Evolutionary conservation across 1,284 basidiomycete species (phyloP), one percentile per base, ranked within the genome.

Genomic region (Ustilago xerochloae): DNA sequence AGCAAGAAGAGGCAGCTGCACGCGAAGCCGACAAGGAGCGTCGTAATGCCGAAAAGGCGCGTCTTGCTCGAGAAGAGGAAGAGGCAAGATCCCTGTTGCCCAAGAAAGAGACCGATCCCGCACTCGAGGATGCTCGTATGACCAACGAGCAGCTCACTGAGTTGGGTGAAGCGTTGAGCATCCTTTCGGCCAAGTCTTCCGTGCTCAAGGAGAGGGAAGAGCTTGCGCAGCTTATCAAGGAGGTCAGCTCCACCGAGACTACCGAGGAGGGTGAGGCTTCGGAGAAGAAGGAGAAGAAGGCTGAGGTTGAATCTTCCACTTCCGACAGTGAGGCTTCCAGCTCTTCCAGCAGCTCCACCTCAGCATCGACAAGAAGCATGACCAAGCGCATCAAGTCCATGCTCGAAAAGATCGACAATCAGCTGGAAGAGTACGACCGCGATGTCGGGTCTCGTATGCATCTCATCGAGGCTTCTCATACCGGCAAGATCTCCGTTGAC

Each of bases 171-270:
- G 94, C 96, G 1, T 87, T 99, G 53, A 91, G 92, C 7, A 90
- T 99, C 78, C 88, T 98, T 52, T 95, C 93, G 18, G 92, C 96
- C 66, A 96, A 93, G 85, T 97, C 94, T n/a, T 94, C 92, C 68
- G 96, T 99, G 45, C 88, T 97, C 69, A 95, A 97, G 86, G 96
- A 99, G 86, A 90, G 96, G 52, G 90, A 92, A 78, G 96, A 99
- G 85, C 88, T 99, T 16, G 90, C 91, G 46, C 88, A 89, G 18
- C 87, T 99, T 30, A 94, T 98, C 90, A 90, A 94, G 81, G 94
- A 98, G 86, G 71, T 80, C 32, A 65, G 46, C 62, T 26, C 33
- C 32, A 39, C 53, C 30, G 63, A 75, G 26, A n/a, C 41, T 43
- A 12, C 54, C 16, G 57, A 56, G n/a, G 57, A 62, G 6, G 24